Evolutionary conservation across 768 basidiomycete species (phyloP), one percentile per base, ranked within the genome.

Genomic region (Amanita exitialis): DNA sequence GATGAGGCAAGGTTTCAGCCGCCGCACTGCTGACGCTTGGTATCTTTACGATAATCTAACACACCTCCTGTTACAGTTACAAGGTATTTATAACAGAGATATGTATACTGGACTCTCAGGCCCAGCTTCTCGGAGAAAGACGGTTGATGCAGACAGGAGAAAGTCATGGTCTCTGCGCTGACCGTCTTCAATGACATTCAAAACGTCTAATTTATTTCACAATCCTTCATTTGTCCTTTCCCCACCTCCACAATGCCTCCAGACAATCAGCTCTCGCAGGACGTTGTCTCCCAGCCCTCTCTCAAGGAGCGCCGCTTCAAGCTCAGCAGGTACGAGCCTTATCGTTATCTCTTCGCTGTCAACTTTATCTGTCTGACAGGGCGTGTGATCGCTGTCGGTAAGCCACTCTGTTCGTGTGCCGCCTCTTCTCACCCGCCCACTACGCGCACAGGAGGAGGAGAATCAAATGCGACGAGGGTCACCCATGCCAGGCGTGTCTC

Each of bases 341-440:
- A 44, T 57, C 27, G 37, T 34, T 39, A 35, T 36, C 27, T 44
- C 18, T 43, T 28, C 13, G 9, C 32, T 12, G 34, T 36, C 8
- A 9, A 51, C 42, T 57, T 51, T 56, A 25, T 55, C 56, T 58
- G 42, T 54, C 34, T n/a, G 52, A 30, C 56, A 90, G 89, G 64
- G 88, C 89, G 53, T 91, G 89, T 73, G 89, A 91, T 76, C 86
- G 89, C 54, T 91, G 89, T 72, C 80, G 89, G 87, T 90, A 70
- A 75, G 85, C 4, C 25, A 15, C 9, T 21, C 25, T 20, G 6
- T 27, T 32, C 30, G 12, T 16, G 15, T 39, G 7, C 9, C 56
- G 30, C 28, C 53, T 7, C 2, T 27, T 27, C 41, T 41, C 36
- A 42, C 53, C 35, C 27, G 10, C 50, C 23, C 8, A 5, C n/a